phyloP scores from a whole-genome alignment of 495 filamentous ascomycete species.

The Aspergillus baeticus region DNA sequence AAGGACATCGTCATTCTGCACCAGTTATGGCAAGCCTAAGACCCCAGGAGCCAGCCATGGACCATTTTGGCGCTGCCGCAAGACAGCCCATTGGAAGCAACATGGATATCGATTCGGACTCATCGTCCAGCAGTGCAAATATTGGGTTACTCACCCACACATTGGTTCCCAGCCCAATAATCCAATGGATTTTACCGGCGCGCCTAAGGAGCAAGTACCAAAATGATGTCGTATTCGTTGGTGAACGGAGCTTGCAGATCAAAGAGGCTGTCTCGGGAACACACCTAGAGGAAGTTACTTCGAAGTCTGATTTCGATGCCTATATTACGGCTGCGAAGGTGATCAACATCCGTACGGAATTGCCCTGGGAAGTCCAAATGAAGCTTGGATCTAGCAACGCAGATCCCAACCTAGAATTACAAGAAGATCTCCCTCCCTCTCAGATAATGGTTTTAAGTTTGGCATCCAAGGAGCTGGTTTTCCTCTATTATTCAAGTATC shows the following conservation, averaged over 20 bases:
- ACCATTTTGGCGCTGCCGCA: neutral
- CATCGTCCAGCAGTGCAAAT: conserved; percentile 6
- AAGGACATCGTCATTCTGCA: neutral
- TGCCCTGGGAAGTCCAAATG: conserved; percentile 35
- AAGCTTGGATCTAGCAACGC: conserved; percentile 17
- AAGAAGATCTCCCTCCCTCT: conserved; percentile 53
- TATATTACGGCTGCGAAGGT: conserved; percentile 49
- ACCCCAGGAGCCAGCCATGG: neutral
- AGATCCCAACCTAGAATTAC: conserved; percentile 1
- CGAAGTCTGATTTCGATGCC: conserved; percentile 73
- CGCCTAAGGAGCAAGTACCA: conserved; percentile 63
- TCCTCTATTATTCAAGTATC: conserved; percentile 60
- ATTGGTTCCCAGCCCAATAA: conserved; percentile 68
- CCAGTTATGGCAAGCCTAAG: conserved; percentile 13
- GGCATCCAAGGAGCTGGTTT: conserved; percentile 65
- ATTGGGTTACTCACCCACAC: conserved; percentile 74
- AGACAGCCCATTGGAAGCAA: conserved; percentile 1
- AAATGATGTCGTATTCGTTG: conserved; percentile 91
- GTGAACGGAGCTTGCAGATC: conserved; percentile 65
- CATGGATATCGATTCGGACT: conserved; percentile 19
- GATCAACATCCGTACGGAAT: conserved; percentile 34
- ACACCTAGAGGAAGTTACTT: conserved; percentile 66
- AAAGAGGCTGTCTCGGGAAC: conserved; percentile 58
- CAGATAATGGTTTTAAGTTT: conserved; percentile 75
- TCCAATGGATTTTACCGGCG: conserved; percentile 78